These are phyloP conservation scores for Picea abies DNA, from an alignment of 83 land plant genomes.

Conservation along the genomic window DNA sequence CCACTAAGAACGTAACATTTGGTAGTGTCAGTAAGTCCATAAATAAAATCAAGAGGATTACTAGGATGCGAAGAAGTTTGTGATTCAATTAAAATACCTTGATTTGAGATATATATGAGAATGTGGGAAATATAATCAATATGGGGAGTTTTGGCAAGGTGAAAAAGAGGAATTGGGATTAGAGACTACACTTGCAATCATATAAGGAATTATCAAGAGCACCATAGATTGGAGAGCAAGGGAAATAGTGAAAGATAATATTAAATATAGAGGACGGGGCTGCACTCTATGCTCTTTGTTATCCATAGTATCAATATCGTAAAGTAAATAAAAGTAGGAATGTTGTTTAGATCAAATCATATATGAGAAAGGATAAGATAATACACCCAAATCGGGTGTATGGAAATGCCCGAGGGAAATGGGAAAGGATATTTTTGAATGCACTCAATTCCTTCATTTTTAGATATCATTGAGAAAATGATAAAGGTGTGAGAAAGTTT, in stretches of 20 bases:
- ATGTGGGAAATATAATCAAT: neutral
- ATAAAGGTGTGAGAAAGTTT: too few species aligned
- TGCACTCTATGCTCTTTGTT: too few species aligned
- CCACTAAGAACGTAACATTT: neutral
- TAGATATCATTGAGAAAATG: too few species aligned
- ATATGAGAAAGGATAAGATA: too few species aligned
- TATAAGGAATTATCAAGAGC: neutral
- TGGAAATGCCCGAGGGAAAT: too few species aligned
- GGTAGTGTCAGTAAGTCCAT: neutral
- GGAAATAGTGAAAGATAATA: neutral
- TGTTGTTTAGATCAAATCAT: too few species aligned
- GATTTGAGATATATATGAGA: neutral
- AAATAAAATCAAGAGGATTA: neutral
- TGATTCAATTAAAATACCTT: neutral
- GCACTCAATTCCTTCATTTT: too few species aligned
- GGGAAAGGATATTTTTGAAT: too few species aligned
- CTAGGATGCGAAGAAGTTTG: neutral
- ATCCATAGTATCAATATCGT: too few species aligned
- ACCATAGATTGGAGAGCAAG: neutral
- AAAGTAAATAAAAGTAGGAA: too few species aligned
- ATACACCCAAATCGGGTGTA: too few species aligned
- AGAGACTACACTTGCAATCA: neutral
- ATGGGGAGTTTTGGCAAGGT: neutral
- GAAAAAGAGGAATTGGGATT: neutral
- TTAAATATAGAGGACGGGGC: too few species aligned